Conservation (phyloP, 129 eudicot species). For the Oenanthe sinensis region DNA sequence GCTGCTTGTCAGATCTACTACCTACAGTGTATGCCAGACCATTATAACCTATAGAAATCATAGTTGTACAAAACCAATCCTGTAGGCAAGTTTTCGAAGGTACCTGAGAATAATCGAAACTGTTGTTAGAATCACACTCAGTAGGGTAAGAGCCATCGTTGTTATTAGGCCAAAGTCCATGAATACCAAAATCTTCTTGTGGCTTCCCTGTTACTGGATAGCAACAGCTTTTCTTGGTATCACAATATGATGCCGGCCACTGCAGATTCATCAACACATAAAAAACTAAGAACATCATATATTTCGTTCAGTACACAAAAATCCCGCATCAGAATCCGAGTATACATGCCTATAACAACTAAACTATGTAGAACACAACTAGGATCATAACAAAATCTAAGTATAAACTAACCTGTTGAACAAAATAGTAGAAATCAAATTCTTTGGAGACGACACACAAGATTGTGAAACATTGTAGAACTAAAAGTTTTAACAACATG, state of each 20-base stretch:
- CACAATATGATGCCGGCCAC: conserved; percentile 88
- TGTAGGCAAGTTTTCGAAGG: background rate
- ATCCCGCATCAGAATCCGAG: background rate
- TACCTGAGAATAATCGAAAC: conserved; percentile 31
- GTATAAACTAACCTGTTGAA: conserved; percentile 44
- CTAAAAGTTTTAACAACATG: conserved; percentile 4
- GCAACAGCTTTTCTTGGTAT: conserved; percentile 60
- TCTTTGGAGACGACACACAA: conserved; percentile 20
- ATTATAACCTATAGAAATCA: background rate
- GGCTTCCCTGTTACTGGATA: conserved; percentile 70
- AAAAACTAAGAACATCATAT: no score
- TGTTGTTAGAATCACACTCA: conserved; percentile 45
- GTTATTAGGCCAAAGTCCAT: conserved; percentile 87
- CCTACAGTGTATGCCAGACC: background rate
- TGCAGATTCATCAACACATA: conserved; percentile 6
- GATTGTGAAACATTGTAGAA: conserved; percentile 1
- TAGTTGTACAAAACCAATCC: background rate
- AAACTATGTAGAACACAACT: no score
- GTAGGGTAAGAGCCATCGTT: conserved; percentile 65
- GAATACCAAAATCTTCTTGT: conserved; percentile 58
- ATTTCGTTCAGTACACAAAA: background rate
- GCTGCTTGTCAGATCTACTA: conserved; percentile 8
- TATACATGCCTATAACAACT: background rate
- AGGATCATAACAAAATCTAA: background rate
- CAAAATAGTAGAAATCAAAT: conserved; percentile 79